Base-by-base conservation (phyloP, 768 basidiomycete genomes). In the Heimioporus sp. region DNA sequence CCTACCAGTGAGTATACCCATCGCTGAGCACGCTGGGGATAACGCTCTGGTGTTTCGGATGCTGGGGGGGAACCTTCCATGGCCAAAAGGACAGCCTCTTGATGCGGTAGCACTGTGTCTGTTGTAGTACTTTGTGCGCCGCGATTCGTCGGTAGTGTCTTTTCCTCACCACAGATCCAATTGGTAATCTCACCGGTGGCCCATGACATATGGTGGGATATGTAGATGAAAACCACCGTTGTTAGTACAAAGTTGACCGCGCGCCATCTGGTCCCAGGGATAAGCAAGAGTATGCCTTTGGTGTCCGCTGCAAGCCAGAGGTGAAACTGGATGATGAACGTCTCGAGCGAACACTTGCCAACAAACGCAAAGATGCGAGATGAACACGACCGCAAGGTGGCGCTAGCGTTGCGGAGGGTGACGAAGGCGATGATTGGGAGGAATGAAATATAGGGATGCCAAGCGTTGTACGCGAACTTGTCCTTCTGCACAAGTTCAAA, bases 251-350 rank as follows among this genome's bases (percentile, higher is more conserved):
- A 81, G 68, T 95, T 97, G 59, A 89, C 42, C n/a, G 82, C 77
- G 24, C 92, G 80, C 79, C 85, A 87, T 40, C 66, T 69, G 1
- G 81, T 82, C 13, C 89, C 87, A 0, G 91, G 91, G 40, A 95
- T 72, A 45, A 94, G 79, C 43, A 92, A 69, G 20, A 96, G 76
- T 52, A 95, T 76, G 16, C 89, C 87, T 66, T 88, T 88, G 31
- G 86, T 90, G 61, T 93, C 90, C 4, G 78, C 88, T 0, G 88
- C 92, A 32, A 93, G 75, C 90, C 90, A 93, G 40, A 90, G 72
- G 61, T 91, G 92, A 66, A 85, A 95, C 64, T 96, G 92, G 52
- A 95, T 80, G 63, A 95, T 87, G 67, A 94, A 97, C 0, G 92
- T 87, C 70, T 97, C 93, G 48, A 96, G 78, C 5, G 92, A 94